These are phyloP conservation scores for Neoscytalidium dimidiatum DNA, from an alignment of 2,329 filamentous ascomycete species.

Conservation along the genomic window DNA sequence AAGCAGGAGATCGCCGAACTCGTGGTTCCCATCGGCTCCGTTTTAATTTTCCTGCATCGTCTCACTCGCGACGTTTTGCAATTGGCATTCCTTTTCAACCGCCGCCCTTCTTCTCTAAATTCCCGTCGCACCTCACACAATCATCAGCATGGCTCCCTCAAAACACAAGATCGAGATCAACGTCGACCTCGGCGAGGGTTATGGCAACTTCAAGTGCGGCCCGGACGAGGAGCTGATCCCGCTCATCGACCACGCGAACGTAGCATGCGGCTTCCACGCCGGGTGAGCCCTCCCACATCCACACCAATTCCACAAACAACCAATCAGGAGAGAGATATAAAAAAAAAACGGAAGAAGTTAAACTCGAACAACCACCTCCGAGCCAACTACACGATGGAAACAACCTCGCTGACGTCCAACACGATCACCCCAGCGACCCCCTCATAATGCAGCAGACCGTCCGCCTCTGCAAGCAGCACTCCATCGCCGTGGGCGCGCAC, in stretches of 20 bases:
- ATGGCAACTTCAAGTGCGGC: conserved; percentile 54
- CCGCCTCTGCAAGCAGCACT: conserved; percentile 57
- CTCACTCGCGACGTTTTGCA: neutral
- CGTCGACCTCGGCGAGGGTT: conserved; percentile 56
- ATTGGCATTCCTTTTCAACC: too few relatives aligned
- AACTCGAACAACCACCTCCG: too few relatives aligned
- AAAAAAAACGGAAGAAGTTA: neutral
- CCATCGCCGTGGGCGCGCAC: conserved; percentile 62
- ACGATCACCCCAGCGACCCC: conserved; percentile 51
- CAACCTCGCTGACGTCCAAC: conserved; percentile 11
- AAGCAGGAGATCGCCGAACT: neutral
- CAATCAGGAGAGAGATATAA: too few relatives aligned
- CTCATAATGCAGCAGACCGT: conserved; percentile 66
- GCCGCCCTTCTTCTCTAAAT: neutral
- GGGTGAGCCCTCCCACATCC: conserved; percentile 25
- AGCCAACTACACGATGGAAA: neutral
- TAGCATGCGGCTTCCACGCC: conserved; percentile 63
- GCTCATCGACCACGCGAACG: conserved; percentile 63
- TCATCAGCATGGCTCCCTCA: conserved; percentile 49
- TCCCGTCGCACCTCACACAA: neutral
- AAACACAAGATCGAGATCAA: conserved; percentile 57
- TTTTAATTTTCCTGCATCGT: neutral
- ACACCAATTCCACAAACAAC: neutral
- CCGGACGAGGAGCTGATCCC: conserved; percentile 62
- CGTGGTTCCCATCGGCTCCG: too few relatives aligned